A percentile compares a stretch with the other conserved stretches of the same genome.
phyloP scores from a whole-genome alignment of 768 basidiomycete species.

The Rhizopogon vinicolor region DNA sequence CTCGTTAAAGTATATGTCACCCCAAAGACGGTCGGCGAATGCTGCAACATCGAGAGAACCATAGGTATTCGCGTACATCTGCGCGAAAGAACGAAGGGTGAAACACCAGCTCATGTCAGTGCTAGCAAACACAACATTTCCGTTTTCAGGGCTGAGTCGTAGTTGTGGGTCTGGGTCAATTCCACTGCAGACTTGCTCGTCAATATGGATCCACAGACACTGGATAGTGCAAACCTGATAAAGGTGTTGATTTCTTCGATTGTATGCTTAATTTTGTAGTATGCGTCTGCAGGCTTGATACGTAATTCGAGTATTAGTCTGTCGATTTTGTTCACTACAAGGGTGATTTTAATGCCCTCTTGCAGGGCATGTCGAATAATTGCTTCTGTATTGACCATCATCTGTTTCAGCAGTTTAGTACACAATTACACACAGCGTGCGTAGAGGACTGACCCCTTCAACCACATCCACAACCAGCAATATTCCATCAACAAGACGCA shows the following conservation, averaged over 20 bases:
- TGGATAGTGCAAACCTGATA: slow-evolving; percentile 61
- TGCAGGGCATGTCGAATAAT: slow-evolving; percentile 86
- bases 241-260: slow-evolving; percentile 98
- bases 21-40: slow-evolving; percentile 93
- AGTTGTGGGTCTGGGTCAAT: slow-evolving; percentile 88
- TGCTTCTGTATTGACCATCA: slow-evolving; percentile 91
- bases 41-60: slow-evolving; percentile 79
- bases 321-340: slow-evolving; percentile 98
- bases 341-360: slow-evolving; percentile 84
- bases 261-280: slow-evolving; percentile 98
- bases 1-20: slow-evolving; percentile 91
- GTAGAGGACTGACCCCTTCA: slow-evolving; percentile 66
- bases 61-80: slow-evolving; percentile 94
- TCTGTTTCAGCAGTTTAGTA: slow-evolving; percentile 35
- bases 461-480: slow-evolving; percentile 96
- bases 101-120: slow-evolving; percentile 99
- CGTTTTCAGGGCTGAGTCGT: slow-evolving; percentile 88
- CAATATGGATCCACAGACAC: neutral
- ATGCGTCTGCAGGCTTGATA: slow-evolving; percentile 93
- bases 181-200: slow-evolving; percentile 34
- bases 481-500: slow-evolving; percentile 87
- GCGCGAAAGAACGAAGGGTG: slow-evolving; percentile 88
- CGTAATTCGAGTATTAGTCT: slow-evolving; percentile 94
- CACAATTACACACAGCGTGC: neutral
- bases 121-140: slow-evolving; percentile 96